Conservation (phyloP, 768 basidiomycete genomes). For the Lactarius tabidus region DNA sequence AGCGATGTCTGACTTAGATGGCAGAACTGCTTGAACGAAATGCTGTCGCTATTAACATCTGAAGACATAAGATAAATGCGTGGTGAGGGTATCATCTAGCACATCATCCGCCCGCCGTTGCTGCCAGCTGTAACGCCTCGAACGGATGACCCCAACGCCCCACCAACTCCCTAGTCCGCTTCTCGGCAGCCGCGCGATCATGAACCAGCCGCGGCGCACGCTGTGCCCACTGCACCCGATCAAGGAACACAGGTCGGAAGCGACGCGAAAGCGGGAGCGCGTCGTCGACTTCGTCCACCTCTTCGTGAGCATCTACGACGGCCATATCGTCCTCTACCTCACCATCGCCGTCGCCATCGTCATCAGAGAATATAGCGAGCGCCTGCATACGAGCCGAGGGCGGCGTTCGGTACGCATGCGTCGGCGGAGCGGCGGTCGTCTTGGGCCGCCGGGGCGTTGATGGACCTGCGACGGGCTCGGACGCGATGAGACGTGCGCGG, state of each 20-base stretch:
- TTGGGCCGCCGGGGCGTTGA: constrained; percentile 21
- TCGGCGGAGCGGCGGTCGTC: neutral
- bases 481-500: neutral
- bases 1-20: neutral
- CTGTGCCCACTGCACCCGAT: constrained; percentile 24
- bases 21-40: neutral
- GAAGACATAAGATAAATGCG: neutral
- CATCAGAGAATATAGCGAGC: constrained; percentile 5
- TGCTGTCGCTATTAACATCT: neutral
- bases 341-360: neutral
- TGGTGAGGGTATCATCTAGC: neutral
- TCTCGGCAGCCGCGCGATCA: constrained; percentile 21
- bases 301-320: neutral
- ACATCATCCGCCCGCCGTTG: neutral
- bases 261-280: constrained; percentile 18
- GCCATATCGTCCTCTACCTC: neutral
- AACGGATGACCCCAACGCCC: constrained; percentile 23
- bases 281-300: constrained; percentile 5
- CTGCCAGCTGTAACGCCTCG: neutral
- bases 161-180: neutral
- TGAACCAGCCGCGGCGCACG: constrained; percentile 20
- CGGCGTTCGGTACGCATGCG: constrained; percentile 22
- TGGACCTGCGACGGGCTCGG: constrained; percentile 19
- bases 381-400: constrained; percentile 17
- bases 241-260: constrained; percentile 23